Evolutionary conservation across 352 stramenopile species (phyloP), one percentile per base, ranked within the genome.

Genomic region (Pythium scleroteichum): DNA sequence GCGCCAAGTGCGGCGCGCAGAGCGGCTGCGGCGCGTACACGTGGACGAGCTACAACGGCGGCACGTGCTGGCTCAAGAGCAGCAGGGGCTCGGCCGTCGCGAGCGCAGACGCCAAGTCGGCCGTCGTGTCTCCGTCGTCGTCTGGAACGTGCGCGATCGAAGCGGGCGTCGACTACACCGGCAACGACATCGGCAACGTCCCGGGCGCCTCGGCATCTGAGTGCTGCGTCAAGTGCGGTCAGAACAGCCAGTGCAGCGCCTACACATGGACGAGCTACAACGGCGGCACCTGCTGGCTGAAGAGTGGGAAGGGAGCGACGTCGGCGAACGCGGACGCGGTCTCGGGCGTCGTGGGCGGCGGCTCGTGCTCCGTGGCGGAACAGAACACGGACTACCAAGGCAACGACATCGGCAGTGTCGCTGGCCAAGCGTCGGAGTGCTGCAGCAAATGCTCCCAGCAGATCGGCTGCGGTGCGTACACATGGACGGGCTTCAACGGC

Each of bases 51-150:
- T 72, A 68, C 62, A 84, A 79, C 46, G 59, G 69, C 12, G 78
- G 78, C 7, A 85, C 72, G 17, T 86, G 78, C 52, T 87, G 69
- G 64, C 63, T 87, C 19, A 87, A 89, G 59, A 78, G 64, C 39
- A 45, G 10, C 12, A 33, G 33, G 8, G 49, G 49, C 29, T 13
- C n/a, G 7, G 49, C 19, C n/a, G 10, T 14, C 10, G 20, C 29
- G 2, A 14, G 10, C 19, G 32, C 32, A 0, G 33, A 38, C 20
- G 49, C 44, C 13, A 19, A 56, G 32, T 56, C 49, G 49, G 49
- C 32, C 77, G 69, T 50, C 70, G 73, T 32, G 65, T 73, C 22
- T 65, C 73, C 6, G 74, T 69, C 14, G 78, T 35, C 29, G 5
- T 10, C 5, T 10, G 29, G 29, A 5, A 35, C 29, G 29, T 35